Conservation (phyloP, 164 flowering plant species). For the Brasenia schreberi region DNA sequence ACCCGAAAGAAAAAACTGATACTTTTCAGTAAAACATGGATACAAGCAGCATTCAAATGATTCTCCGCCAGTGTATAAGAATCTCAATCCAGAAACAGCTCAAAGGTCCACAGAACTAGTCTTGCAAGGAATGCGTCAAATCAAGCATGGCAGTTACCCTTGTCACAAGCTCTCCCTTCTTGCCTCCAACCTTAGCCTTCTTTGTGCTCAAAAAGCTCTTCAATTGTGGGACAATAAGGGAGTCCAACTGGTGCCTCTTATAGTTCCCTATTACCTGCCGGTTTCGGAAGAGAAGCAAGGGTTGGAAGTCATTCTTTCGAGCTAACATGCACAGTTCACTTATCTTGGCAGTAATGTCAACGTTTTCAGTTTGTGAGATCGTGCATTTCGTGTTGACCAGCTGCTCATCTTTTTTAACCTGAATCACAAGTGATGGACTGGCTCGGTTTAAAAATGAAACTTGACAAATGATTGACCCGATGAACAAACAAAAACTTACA, state of each 20-base stretch:
- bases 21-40: too few relatives aligned
- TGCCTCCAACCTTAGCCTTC: constrained; percentile 12
- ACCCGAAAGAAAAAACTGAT: too few relatives aligned
- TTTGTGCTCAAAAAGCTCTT: constrained; percentile 4
- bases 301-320: background rate
- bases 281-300: background rate
- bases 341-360: background rate
- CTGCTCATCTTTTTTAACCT: background rate
- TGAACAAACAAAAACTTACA: too few relatives aligned
- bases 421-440: background rate
- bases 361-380: background rate
- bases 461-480: too few relatives aligned
- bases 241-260: constrained; percentile 7
- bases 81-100: background rate
- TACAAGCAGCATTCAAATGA: background rate
- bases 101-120: background rate
- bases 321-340: background rate
- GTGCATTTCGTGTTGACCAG: background rate
- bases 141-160: constrained; percentile 4
- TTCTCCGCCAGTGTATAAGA: background rate
- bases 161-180: constrained; percentile 9
- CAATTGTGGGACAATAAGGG: constrained; percentile 8
- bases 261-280: constrained; percentile 3
- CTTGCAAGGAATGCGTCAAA: background rate
- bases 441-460: too few relatives aligned